These are phyloP conservation scores for Phellopilus nigrolimitatus DNA, from an alignment of 1,284 basidiomycete species.

Conservation along the genomic window DNA sequence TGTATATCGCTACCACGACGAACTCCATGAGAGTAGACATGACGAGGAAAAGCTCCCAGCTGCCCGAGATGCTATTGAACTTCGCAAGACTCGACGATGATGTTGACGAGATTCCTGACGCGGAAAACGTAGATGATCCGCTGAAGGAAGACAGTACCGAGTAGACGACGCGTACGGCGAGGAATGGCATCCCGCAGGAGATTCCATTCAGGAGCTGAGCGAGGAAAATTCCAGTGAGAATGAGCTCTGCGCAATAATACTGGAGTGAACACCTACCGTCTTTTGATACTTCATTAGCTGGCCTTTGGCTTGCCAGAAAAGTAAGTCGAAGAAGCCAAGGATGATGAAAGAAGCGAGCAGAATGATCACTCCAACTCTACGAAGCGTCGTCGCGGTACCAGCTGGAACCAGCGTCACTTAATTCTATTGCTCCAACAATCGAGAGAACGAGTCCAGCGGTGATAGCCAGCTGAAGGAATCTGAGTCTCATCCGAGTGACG, in stretches of 20 bases:
- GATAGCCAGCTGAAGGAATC: constrained; percentile 38
- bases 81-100: constrained; percentile 8
- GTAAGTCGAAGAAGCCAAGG: constrained; percentile 38
- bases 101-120: not conserved
- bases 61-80: constrained; percentile 17
- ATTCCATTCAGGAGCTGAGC: constrained; percentile 48
- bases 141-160: constrained; percentile 45
- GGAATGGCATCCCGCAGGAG: constrained; percentile 49
- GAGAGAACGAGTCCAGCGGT: constrained; percentile 41
- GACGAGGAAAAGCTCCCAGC: constrained; percentile 17
- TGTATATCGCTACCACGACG: constrained; percentile 15
- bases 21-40: constrained; percentile 21
- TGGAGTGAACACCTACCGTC: constrained; percentile 29
- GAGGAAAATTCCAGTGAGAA: not conserved
- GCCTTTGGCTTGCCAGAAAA: constrained; percentile 42
- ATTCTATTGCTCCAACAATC: constrained; percentile 42
- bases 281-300: constrained; percentile 48
- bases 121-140: constrained; percentile 2
- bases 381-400: constrained; percentile 13
- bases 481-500: constrained; percentile 28
- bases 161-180: constrained; percentile 53
- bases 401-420: constrained; percentile 13
- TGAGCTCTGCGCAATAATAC: not conserved
- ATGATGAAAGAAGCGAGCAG: constrained; percentile 45
- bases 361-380: constrained; percentile 38